phyloP scores from a whole-genome alignment of 2,329 filamentous ascomycete species.

The Diaporthe longicolla region DNA sequence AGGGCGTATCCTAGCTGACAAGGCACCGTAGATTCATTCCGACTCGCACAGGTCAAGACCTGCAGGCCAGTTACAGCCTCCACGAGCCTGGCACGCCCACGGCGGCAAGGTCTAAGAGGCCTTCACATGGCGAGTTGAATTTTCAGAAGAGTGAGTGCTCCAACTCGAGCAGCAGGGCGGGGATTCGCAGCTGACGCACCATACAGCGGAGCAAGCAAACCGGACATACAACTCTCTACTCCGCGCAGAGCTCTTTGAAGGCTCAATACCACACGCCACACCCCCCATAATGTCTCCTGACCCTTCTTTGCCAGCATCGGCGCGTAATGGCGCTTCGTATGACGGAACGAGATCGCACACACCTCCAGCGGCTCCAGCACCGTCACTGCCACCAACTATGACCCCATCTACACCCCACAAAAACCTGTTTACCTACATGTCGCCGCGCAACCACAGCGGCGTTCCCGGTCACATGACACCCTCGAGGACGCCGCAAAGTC shows the following conservation, averaged over 20 bases:
- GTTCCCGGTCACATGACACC: conserved; percentile 88
- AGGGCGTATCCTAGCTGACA: conserved; percentile 39
- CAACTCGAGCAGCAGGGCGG: neutral
- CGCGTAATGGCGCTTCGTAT: conserved; percentile 67
- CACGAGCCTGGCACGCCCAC: conserved; percentile 96
- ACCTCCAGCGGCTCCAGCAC: conserved; percentile 78
- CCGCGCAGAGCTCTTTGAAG: conserved; percentile 92
- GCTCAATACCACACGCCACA: conserved; percentile 85
- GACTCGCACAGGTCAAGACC: conserved; percentile 90
- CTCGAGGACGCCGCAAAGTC: conserved; percentile 88
- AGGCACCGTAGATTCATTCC: conserved; percentile 84
- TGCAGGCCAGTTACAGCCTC: conserved; percentile 92
- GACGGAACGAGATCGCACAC: conserved; percentile 84
- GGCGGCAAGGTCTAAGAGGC: conserved; percentile 85
- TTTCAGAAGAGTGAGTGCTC: conserved; percentile 85
- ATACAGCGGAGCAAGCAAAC: conserved; percentile 89
- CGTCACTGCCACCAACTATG: conserved; percentile 78
- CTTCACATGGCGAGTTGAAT: conserved; percentile 90
- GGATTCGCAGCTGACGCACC: conserved; percentile 44
- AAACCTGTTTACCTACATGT: conserved; percentile 94
- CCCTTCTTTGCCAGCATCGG: conserved; percentile 62
- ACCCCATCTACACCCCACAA: conserved; percentile 97
- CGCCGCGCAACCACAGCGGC: conserved; percentile 77
- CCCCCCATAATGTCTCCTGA: conserved; percentile 75
- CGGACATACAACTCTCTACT: conserved; percentile 90